These are phyloP conservation scores for Lasiodiplodia gonubiensis DNA, from an alignment of 2,329 filamentous ascomycete genomes.

Conservation along the genomic window DNA sequence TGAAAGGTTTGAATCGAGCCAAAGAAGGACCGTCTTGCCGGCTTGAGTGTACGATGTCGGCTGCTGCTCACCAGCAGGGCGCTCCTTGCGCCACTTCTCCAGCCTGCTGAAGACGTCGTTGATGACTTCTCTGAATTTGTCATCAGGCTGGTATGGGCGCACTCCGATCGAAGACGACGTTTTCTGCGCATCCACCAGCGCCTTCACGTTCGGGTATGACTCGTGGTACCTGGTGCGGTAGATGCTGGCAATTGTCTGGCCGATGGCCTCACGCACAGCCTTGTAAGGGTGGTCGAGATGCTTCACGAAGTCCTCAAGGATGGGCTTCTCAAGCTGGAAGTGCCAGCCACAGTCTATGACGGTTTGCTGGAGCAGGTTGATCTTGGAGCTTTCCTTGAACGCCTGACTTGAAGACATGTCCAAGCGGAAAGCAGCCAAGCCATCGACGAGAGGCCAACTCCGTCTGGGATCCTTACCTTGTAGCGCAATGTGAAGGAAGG, in stretches of 20 bases:
- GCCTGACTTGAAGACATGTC: conserved; percentile 96
- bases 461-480: conserved; percentile 89
- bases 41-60: conserved; percentile 94
- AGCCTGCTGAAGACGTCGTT: conserved; percentile 77
- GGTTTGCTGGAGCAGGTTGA: conserved; percentile 85
- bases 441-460: conserved; percentile 83
- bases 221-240: conserved; percentile 94
- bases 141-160: conserved; percentile 78
- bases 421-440: conserved; percentile 81
- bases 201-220: conserved; percentile 80
- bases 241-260: conserved; percentile 83
- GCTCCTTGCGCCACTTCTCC: conserved; percentile 85
- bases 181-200: conserved; percentile 79
- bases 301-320: conserved; percentile 83
- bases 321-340: conserved; percentile 87
- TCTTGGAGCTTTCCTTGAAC: conserved; percentile 98
- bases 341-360: conserved; percentile 94
- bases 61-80: conserved; percentile 85
- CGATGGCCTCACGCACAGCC: conserved; percentile 92
- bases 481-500: conserved; percentile 86
- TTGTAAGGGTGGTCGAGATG: conserved; percentile 99
- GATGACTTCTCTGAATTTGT: conserved; percentile 75
- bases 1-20: conserved; percentile 89
- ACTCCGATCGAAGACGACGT: conserved; percentile 80
- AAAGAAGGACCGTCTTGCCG: conserved; percentile 92